Evolutionary conservation across 768 basidiomycete species (phyloP).

Genomic region (Rhizopogon rudus): DNA sequence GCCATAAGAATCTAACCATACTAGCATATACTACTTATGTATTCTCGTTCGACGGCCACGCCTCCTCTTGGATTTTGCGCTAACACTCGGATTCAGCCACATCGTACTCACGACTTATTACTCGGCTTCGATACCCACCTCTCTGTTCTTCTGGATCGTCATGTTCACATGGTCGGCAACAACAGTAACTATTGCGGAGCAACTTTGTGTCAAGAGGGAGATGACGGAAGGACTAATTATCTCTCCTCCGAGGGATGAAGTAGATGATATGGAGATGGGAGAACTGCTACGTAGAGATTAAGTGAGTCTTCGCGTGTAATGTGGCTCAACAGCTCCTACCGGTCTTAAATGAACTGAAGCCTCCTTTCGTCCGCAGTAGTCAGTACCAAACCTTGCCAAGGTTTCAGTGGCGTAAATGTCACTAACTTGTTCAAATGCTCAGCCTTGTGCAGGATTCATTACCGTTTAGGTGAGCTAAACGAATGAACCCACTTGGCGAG

Average conservation of each 20-base stretch:
- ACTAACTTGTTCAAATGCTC: background rate
- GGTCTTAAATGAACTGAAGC: background rate
- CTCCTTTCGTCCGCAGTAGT: background rate
- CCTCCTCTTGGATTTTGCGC: conserved; percentile 88
- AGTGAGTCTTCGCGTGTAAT: conserved; percentile 33
- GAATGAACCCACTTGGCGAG: background rate
- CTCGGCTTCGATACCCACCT: conserved; percentile 65
- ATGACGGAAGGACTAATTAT: conserved; percentile 80
- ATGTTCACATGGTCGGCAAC: conserved; percentile 65
- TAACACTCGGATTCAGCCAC: conserved; percentile 90
- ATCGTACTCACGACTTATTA: conserved; percentile 90
- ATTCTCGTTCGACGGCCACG: conserved; percentile 86
- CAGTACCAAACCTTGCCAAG: background rate
- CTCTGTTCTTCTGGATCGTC: conserved; percentile 89
- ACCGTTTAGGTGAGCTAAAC: background rate
- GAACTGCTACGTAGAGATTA: conserved; percentile 51
- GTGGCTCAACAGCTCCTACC: background rate
- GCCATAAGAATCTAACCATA: conserved; percentile 8
- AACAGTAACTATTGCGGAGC: conserved; percentile 81
- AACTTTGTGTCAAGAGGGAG: conserved; percentile 86
- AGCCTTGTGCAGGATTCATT: background rate
- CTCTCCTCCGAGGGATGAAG: conserved; percentile 35
- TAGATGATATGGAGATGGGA: conserved; percentile 53
- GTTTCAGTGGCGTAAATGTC: background rate
- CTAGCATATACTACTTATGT: conserved; percentile 75